Evolutionary conservation across 345 rosid species (phyloP).

Genomic region (Gossypium rotundifolium): DNA sequence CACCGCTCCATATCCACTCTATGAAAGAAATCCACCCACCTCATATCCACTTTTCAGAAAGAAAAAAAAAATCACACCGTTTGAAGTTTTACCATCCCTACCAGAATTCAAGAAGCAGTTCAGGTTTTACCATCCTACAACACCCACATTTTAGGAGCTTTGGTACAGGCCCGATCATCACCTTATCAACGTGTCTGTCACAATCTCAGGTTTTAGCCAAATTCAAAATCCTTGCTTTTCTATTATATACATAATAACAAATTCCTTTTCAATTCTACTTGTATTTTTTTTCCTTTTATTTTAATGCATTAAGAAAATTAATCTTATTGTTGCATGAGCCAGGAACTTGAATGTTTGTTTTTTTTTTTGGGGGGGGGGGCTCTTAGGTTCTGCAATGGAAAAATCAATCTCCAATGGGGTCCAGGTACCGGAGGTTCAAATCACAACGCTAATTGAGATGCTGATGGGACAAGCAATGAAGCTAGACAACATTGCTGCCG

Average conservation of each 20-base stretch:
- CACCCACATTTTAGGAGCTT: too few species aligned
- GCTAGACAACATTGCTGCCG: slow-evolving; percentile 37
- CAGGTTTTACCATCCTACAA: too few species aligned
- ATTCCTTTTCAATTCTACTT: too few species aligned
- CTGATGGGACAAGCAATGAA: slow-evolving; percentile 54
- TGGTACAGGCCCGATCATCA: neutral
- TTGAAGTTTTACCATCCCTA: too few species aligned
- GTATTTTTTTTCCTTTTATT: neutral
- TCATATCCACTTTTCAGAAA: too few species aligned
- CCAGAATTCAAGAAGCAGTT: too few species aligned
- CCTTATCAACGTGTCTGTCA: neutral
- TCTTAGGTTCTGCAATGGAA: slow-evolving; percentile 34
- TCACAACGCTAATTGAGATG: slow-evolving; percentile 54
- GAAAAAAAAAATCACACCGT: too few species aligned
- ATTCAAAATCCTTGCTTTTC: neutral
- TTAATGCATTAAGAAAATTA: neutral
- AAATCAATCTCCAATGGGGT: slow-evolving; percentile 32
- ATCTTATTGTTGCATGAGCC: neutral
- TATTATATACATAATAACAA: too few species aligned
- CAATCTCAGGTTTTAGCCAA: neutral
- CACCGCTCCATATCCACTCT: too few species aligned
- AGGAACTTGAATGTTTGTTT: too few species aligned
- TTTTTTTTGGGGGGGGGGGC: neutral
- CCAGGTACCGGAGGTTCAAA: slow-evolving; percentile 46
- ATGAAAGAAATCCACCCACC: too few species aligned